Base-by-base conservation (phyloP, 345 rosid species). In the Cardamine chenopodiifolia region DNA sequence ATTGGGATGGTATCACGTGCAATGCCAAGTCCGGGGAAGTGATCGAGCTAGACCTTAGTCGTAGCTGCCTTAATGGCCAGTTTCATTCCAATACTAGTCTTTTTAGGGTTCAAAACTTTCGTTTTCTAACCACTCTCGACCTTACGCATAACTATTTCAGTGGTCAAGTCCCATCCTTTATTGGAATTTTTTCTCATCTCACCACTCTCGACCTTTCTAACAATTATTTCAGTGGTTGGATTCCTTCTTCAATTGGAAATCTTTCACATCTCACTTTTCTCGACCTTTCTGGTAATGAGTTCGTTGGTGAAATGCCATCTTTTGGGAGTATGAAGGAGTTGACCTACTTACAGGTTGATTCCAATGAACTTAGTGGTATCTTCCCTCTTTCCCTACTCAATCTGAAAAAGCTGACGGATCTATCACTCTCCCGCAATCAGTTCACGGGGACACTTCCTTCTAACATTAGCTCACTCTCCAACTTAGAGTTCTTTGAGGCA, bases 1-100 rank as follows among this genome's bases (percentile, higher is more conserved):
- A 10, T 11, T 70, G 65, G 74, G 54, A 57, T 0, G 72, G 72
- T 19, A 11, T 68, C 35, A 68, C 62, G 1, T 68, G 72, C 40
- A 55, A 68, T 23, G 15, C 11, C 7, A 25, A 25, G 7, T 35
- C 49, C 9, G 62, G 72, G 4, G 48, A 68, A 7, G 72, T 68
- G 62, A 17, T 23, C 12, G 72, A 39, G 32, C 15, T 68, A 23
- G 62, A 68, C 45, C 52, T 55, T 17, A 53, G 44, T 19, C 26
- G 60, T 4, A 28, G 26, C 17, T 32, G 63, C 44, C 26, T 58
- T 25, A 25, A 19, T 32, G 17, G 26, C 44, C 26, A 1, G 44
- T 58, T 58, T 35, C 25, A 34, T 58, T 58, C 17, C 15, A 58
- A 18, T 32, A 58, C 5, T 8, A 58, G 63, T 19, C 44, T 58